Evolutionary conservation across 2,329 filamentous ascomycete genomes (phyloP), one percentile per base, ranked within the genome.

Genomic region (Aureobasidium subglaciale): DNA sequence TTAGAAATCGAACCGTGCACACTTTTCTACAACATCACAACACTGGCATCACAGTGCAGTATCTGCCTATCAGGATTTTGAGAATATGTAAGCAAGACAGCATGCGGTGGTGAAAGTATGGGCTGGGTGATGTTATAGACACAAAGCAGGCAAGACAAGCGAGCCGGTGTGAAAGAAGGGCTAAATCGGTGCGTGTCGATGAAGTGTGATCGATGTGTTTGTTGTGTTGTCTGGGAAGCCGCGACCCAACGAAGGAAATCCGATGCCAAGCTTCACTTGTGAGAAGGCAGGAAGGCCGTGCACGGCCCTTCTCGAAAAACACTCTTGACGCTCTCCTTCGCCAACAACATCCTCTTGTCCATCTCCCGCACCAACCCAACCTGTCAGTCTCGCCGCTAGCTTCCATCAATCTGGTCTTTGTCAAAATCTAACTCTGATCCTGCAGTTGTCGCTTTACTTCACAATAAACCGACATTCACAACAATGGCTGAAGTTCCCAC

Each of bases 401-500:
- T 15, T 30, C n/a, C 24, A 37, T 49, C 20, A 18, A 2, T 10
- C 10, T 16, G 20, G 25, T 2, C 10, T 16, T 10, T 13, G 29
- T 7, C 35, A 13, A 16, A 7, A 20, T 41, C 54, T 42, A n/a
- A 32, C 42, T 34, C n/a, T 22, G 5, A 24, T 20, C 20, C 11
- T 18, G 40, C 42, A 25, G 13, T 46, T 15, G 30, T 43, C 41
- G 42, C 15, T 56, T 49, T 49, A 35, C 32, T 27, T 42, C 1
- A 34, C 24, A 27, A 24, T 49, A 46, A 38, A 43, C 13, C 35
- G 29, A 32, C 35, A 35, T 43, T 35, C 49, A 49, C 54, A 57
- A 42, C 41, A 67, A 95, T 93, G 88, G 83, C 87, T 76, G 73
- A 78, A 64, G 68, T 69, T 62, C 90, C 92, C 65, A 96, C 90